phyloP scores from a whole-genome alignment of 148 eudicot species.

The Rhododendron vialii region DNA sequence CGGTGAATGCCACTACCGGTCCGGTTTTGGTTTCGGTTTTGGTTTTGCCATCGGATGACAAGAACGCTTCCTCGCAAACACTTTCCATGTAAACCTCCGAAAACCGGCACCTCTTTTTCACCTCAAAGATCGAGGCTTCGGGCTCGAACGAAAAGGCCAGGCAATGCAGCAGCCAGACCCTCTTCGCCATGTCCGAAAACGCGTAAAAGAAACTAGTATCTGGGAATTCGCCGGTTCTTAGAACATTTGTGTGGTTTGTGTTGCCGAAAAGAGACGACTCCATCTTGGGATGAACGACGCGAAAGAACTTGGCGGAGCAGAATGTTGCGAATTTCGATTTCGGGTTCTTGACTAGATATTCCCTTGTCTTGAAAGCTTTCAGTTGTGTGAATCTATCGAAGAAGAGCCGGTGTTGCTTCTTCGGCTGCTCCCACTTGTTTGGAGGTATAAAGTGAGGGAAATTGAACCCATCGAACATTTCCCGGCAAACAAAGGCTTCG shows the following conservation, averaged over 20 bases:
- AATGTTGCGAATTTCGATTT: slow-evolving; percentile 79
- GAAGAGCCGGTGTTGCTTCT: slow-evolving; percentile 31
- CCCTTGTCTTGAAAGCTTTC: slow-evolving; percentile 52
- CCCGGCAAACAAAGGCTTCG: slow-evolving; percentile 78
- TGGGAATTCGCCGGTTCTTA: slow-evolving; percentile 57
- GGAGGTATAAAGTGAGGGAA: slow-evolving; percentile 41
- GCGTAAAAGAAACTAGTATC: slow-evolving; percentile 42
- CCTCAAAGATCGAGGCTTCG: slow-evolving; percentile 60
- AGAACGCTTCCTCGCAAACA: slow-evolving; percentile 64
- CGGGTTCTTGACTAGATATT: slow-evolving; percentile 43
- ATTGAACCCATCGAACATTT: slow-evolving; percentile 78
- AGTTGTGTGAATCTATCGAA: slow-evolving; percentile 67
- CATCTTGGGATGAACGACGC: slow-evolving; percentile 73
- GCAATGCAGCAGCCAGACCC: slow-evolving; percentile 80
- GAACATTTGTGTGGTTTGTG: slow-evolving; percentile 45
- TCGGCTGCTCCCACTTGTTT: slow-evolving; percentile 34
- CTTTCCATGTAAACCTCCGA: slow-evolving; percentile 95
- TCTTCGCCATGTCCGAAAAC: slow-evolving; percentile 72
- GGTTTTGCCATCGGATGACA: background rate
- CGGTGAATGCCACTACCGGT: slow-evolving; percentile 70
- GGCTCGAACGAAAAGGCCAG: slow-evolving; percentile 63
- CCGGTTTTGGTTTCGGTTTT: slow-evolving; percentile 26
- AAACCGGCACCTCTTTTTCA: slow-evolving; percentile 46
- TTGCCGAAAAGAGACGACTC: slow-evolving; percentile 70
- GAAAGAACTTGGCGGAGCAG: slow-evolving; percentile 60